Base-by-base conservation (phyloP, 129 eudicot species). In the Gnaphalium uliginosum region DNA sequence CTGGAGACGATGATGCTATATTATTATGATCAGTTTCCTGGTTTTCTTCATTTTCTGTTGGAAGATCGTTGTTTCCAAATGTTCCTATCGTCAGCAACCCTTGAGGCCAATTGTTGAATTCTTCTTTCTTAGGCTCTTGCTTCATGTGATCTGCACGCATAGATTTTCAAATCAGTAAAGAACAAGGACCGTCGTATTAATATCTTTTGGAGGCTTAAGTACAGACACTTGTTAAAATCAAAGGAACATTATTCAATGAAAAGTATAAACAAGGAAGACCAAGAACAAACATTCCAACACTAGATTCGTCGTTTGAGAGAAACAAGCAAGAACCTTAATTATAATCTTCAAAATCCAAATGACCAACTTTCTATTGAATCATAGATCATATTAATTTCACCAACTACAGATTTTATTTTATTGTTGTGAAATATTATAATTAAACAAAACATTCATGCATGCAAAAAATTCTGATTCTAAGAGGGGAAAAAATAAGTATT, bases 71-170 rank as follows among this genome's bases (percentile, higher is more conserved):
- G 87, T 80, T 88, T 56, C 98, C 98, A 62, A 94, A 88, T 8
- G 98, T 94, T 79, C 98, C 98, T 10, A 94, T 94, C 27, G 97
- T 63, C 26, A 94, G 81, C 43, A 94, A 67, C 69, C 68, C 71
- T 13, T 66, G 89, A 78, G 84, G 96, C 96, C 26, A 83, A 79
- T 90, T 91, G 21, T 80, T 88, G 79, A 85, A 30, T 1, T 71
- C 97, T 75, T 93, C 91, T 37, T 87, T 81, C 21, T 53, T 83
- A 65, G 85, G 75, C 59, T 87, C 88, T 79, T 83, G 87, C 63
- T 78, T 87, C 69, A 66, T 53, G 67, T 85, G 84, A 83, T 80
- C 96, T 90, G 82, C 71, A 71, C 1, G 13, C 18, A 85, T 61
- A n/a, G 10, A 69, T 3, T 4, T 8, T n/a, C 3, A 14, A 15